Conservation (phyloP, 2,329 filamentous ascomycete species). For the Trichoderma hamatum region DNA sequence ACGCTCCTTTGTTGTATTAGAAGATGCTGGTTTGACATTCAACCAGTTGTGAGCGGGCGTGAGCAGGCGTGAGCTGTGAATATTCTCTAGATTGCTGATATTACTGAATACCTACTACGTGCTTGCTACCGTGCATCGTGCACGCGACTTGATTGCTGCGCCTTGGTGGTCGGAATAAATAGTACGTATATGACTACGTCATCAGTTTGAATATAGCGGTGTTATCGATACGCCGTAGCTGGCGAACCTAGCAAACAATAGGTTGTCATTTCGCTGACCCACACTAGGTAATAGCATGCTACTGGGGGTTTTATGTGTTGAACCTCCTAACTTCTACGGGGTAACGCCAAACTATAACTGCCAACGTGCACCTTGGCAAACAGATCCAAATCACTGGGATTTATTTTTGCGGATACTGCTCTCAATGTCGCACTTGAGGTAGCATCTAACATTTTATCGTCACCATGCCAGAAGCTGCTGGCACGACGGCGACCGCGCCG, state of each 20-base stretch:
- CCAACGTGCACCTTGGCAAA: neutral
- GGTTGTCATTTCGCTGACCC: conserved; percentile 23
- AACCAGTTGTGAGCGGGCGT: neutral
- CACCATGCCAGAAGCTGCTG: conserved; percentile 27
- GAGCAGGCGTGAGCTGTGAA: neutral
- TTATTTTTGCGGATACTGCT: neutral
- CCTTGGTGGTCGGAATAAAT: neutral
- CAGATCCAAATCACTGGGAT: neutral
- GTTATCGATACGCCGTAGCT: conserved; percentile 20
- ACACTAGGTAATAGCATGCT: conserved; percentile 10
- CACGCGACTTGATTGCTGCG: neutral
- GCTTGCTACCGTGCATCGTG: neutral
- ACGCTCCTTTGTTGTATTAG: conserved; percentile 6
- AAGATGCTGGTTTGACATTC: neutral
- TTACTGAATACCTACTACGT: neutral
- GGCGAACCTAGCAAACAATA: neutral
- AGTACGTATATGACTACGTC: neutral
- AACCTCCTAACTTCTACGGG: conserved; percentile 20
- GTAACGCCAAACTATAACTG: neutral
- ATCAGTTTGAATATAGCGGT: conserved; percentile 7
- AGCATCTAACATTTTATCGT: neutral
- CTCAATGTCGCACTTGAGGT: conserved; percentile 14
- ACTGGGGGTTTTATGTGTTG: neutral
- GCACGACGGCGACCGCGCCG: conserved; percentile 28
- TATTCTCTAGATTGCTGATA: neutral